A percentile compares a stretch with the other conserved stretches of the same genome.
Evolutionary conservation across 2,329 filamentous ascomycete genomes (phyloP).

Genomic region (Fusarium veterinarium): DNA sequence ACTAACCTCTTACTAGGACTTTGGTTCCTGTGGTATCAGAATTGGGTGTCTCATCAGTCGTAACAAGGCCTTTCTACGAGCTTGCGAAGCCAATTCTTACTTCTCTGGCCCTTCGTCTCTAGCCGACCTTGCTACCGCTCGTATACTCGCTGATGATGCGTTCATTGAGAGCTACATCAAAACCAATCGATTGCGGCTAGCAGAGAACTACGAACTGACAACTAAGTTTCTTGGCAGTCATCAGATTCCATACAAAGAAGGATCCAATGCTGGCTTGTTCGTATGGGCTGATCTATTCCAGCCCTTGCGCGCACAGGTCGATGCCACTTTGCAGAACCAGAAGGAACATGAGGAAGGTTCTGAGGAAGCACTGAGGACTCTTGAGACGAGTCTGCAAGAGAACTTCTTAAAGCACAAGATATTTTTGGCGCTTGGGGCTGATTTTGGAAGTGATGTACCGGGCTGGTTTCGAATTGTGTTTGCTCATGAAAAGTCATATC

Average conservation of each 20-base stretch:
- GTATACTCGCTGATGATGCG: not conserved
- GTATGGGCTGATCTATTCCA: not conserved
- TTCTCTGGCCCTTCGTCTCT: not conserved
- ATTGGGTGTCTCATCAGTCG: not conserved
- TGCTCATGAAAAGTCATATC: not conserved
- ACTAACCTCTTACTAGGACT: not conserved
- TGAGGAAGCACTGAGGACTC: accelerated
- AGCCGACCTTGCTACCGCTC: not conserved
- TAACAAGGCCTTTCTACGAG: not conserved
- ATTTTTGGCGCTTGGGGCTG: not conserved
- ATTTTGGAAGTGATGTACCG: not conserved
- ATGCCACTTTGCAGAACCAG: accelerated
- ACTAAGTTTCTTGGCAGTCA: not conserved
- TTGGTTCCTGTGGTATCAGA: not conserved
- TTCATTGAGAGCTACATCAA: not conserved
- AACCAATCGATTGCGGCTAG: not conserved
- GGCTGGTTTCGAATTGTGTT: conserved; percentile 2
- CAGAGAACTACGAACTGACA: not conserved
- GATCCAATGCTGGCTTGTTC: not conserved
- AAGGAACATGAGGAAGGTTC: accelerated
- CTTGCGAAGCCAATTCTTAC: not conserved
- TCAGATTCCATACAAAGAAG: not conserved
- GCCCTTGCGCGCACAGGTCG: not conserved
- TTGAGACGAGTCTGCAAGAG: not conserved
- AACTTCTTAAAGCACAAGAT: not conserved